These are phyloP conservation scores for Nidularia sp. DNA, from an alignment of 768 basidiomycete species.

Conservation along the genomic window DNA sequence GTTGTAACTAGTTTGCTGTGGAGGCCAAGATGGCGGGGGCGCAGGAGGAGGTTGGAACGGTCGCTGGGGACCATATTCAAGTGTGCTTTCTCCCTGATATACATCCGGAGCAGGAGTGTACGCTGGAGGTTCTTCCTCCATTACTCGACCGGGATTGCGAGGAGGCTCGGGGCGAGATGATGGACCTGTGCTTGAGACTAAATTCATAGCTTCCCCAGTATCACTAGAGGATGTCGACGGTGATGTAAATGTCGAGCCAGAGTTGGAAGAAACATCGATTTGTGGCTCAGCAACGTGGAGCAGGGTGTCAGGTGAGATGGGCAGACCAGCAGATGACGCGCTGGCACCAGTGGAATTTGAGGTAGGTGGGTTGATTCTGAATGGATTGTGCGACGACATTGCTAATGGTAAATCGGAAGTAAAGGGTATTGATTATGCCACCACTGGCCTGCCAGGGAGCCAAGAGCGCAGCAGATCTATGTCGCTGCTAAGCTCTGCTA, in stretches of 20 bases:
- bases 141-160: not conserved
- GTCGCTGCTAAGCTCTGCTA: too few species aligned
- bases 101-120: constrained; percentile 1
- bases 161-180: not conserved
- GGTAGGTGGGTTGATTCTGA: not conserved
- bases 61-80: not conserved
- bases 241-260: not conserved
- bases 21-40: not conserved
- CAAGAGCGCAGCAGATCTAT: too few species aligned
- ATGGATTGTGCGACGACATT: not conserved
- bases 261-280: not conserved
- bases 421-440: too few species aligned
- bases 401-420: too few species aligned
- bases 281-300: not conserved
- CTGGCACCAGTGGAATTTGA: not conserved
- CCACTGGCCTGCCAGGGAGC: too few species aligned
- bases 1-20: not conserved
- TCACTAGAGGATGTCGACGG: not conserved
- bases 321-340: not conserved
- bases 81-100: not conserved
- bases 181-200: not conserved
- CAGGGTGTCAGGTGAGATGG: not conserved
- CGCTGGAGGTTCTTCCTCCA: constrained; percentile 5
- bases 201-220: not conserved
- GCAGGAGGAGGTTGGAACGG: not conserved